These are phyloP conservation scores for Chlorella sp. DNA, from an alignment of 139 green algal species.

Conservation along the genomic window DNA sequence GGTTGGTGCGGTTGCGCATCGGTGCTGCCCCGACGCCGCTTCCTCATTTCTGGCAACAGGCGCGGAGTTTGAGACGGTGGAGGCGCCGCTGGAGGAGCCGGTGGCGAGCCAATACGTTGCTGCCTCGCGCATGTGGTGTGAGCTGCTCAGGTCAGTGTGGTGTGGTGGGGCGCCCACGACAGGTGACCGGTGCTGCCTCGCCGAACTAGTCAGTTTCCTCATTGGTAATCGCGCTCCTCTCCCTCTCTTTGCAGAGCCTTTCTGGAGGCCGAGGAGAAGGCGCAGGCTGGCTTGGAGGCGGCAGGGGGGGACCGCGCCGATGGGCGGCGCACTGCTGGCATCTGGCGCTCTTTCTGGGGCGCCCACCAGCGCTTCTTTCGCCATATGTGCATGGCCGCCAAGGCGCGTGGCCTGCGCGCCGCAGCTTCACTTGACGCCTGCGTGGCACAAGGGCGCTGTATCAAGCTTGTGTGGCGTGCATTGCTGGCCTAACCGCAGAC, in stretches of 20 bases:
- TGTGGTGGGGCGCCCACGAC: no score
- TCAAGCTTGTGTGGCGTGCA: no score
- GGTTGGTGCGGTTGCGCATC: background rate
- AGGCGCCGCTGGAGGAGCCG: slow-evolving; percentile 52
- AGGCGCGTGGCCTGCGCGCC: no score
- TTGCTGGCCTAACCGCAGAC: no score
- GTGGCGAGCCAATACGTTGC: slow-evolving; percentile 32
- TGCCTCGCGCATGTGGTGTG: slow-evolving; percentile 40
- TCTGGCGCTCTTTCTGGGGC: slow-evolving; percentile 71
- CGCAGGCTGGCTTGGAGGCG: background rate
- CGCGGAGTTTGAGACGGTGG: slow-evolving; percentile 77
- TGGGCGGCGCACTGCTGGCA: background rate
- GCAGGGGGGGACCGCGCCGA: background rate
- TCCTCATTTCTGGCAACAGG: slow-evolving; percentile 39
- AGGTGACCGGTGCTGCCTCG: no score
- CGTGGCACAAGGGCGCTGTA: no score
- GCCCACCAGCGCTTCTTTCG: slow-evolving; percentile 81
- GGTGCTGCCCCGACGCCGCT: no score
- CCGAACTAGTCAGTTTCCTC: no score
- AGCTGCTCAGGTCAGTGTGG: slow-evolving; percentile 41
- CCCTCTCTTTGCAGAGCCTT: no score
- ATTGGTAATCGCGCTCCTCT: no score
- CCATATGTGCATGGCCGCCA: slow-evolving; percentile 77
- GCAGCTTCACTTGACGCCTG: no score
- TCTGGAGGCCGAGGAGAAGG: slow-evolving; percentile 13